Evolutionary conservation across 2,329 filamentous ascomycete species (phyloP).

Genomic region (Boeremia exigua): DNA sequence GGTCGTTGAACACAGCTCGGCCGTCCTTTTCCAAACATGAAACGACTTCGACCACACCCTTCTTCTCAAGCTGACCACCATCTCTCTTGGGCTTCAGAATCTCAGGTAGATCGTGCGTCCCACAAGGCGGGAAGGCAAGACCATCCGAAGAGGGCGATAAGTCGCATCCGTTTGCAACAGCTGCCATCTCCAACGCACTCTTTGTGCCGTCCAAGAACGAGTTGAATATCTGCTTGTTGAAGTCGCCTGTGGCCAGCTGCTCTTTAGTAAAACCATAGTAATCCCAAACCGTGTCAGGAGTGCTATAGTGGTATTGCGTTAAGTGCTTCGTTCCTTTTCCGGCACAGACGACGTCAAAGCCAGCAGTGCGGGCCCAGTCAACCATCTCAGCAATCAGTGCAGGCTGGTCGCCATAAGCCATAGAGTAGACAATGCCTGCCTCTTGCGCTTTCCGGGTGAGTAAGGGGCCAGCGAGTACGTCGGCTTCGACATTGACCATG

Average conservation of each 20-base stretch:
- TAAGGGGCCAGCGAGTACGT: conserved; percentile 53
- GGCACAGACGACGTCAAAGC: conserved; percentile 55
- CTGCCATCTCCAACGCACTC: conserved; percentile 56
- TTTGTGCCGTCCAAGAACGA: conserved; percentile 58
- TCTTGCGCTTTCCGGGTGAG: conserved; percentile 52
- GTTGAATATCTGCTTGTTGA: conserved; percentile 59
- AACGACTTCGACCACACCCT: conserved; percentile 55
- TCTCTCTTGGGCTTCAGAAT: conserved; percentile 51
- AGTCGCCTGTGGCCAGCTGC: conserved; percentile 51
- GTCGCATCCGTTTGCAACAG: conserved; percentile 55
- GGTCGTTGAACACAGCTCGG: conserved; percentile 50
- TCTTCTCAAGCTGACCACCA: conserved; percentile 51
- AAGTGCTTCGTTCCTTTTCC: conserved; percentile 57
- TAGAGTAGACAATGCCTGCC: conserved; percentile 56
- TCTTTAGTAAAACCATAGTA: conserved; percentile 56
- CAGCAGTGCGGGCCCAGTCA: conserved; percentile 54
- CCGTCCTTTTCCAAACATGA: conserved; percentile 54
- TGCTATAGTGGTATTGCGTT: conserved; percentile 55
- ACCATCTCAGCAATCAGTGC: conserved; percentile 54
- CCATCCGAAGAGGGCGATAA: conserved; percentile 51
- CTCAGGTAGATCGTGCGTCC: conserved; percentile 51
- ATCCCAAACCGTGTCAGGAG: conserved; percentile 56
- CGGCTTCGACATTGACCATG: conserved; percentile 57
- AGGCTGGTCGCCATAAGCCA: conserved; percentile 57
- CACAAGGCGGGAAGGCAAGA: conserved; percentile 54